phyloP scores from a whole-genome alignment of 805 yeast genomes.

The Myxozyma nipponensis region DNA sequence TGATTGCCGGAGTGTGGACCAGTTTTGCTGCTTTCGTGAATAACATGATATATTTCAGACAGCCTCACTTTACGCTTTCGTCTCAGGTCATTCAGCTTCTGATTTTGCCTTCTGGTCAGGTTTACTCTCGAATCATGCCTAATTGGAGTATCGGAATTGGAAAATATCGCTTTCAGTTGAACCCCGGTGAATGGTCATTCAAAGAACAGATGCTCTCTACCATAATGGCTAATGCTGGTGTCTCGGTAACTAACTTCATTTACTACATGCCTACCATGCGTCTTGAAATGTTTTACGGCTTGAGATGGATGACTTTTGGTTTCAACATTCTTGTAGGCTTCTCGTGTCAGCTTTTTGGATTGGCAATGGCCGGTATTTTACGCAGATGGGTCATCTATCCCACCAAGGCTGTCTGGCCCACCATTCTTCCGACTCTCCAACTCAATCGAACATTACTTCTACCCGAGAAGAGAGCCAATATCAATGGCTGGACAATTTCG shows the following conservation, averaged over 20 bases:
- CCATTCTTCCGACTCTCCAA: constrained; percentile 46
- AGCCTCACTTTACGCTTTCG: constrained; percentile 50
- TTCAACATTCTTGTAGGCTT: constrained; percentile 52
- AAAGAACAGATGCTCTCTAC: constrained; percentile 66
- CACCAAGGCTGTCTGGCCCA: constrained; percentile 57
- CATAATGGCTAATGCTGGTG: constrained; percentile 31
- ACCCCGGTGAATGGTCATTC: constrained; percentile 62
- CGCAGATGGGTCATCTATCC: constrained; percentile 57
- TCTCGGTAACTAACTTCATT: background rate
- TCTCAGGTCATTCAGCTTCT: constrained; percentile 55
- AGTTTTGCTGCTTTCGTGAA: constrained; percentile 58
- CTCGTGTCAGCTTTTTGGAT: constrained; percentile 59
- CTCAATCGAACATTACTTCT: constrained; percentile 36
- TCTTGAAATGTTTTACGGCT: constrained; percentile 35
- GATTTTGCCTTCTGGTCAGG: constrained; percentile 55
- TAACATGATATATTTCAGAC: constrained; percentile 53
- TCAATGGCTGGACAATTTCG: constrained; percentile 58
- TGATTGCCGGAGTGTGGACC: constrained; percentile 50
- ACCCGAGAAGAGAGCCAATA: constrained; percentile 42
- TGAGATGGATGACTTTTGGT: constrained; percentile 40
- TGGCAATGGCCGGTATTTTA: constrained; percentile 62
- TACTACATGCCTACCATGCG: constrained; percentile 5
- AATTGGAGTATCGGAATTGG: constrained; percentile 35
- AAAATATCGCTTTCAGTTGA: constrained; percentile 44
- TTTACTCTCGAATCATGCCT: constrained; percentile 45